Evolutionary conservation across 208 protist species (phyloP).

Genomic region (Leishmania turanica): DNA sequence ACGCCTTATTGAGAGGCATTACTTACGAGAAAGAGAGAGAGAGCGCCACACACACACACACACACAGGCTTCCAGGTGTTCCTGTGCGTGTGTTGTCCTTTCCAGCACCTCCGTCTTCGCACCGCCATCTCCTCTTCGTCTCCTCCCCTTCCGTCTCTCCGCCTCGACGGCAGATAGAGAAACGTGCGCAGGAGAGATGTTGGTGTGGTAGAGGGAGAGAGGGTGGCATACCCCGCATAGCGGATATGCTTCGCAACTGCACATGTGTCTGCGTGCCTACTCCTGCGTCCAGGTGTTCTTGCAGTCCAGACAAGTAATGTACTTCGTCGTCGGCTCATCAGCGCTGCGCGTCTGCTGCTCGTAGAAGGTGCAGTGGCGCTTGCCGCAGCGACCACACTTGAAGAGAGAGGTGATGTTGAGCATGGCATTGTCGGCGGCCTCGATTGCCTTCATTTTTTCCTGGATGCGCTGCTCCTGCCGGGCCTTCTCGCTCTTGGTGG

Average conservation of each 20-base stretch:
- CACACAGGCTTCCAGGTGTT: neutral
- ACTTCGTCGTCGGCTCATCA: conserved; percentile 98
- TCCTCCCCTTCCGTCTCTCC: neutral
- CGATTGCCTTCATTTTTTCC: conserved; percentile 84
- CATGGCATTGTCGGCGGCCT: conserved; percentile 56
- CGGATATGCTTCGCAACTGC: neutral
- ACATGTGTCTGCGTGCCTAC: conserved; percentile 20
- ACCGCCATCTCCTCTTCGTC: conserved; percentile 3
- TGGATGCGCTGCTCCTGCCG: conserved; percentile 86
- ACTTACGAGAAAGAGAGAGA: neutral
- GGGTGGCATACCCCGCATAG: neutral
- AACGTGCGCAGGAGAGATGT: neutral
- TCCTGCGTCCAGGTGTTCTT: conserved; percentile 88
- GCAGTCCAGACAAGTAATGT: conserved; percentile 95
- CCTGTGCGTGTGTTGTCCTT: neutral
- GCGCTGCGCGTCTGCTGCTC: conserved; percentile 96
- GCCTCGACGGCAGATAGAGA: neutral
- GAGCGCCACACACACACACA: too few species aligned
- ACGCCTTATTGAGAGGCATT: neutral
- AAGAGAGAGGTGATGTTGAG: conserved; percentile 69
- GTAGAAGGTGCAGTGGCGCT: conserved; percentile 87
- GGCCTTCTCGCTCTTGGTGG: conserved; percentile 94
- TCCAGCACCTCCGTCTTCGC: neutral
- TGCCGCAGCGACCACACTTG: conserved; percentile 82
- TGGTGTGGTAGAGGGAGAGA: neutral